Base-by-base conservation (phyloP, 73 alveolate genomes). In the Stentor roeselii region DNA sequence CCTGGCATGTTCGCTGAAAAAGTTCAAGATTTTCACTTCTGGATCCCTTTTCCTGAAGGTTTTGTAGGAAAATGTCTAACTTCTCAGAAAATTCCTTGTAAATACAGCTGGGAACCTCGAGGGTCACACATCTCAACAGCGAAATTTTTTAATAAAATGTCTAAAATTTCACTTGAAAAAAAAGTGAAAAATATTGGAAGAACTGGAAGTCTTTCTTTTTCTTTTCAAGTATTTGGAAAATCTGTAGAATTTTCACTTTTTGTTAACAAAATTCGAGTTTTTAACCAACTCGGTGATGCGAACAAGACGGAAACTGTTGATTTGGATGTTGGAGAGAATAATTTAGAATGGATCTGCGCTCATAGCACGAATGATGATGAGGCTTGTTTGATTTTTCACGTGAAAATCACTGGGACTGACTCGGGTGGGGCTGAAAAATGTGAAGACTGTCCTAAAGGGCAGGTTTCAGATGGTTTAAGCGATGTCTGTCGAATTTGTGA, bases 31-130 rank as follows among this genome's bases (percentile, higher is more conserved):
- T 67, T 30, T 2, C 15, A 36, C 34, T 32, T 27, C 34, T 67
- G 80, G 80, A 67, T n/a, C 41, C 21, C 37, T 30, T 27, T 67
- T 34, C 80, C 80, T 67, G 80, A 21, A 67, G 80, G 14, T 1
- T 67, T 67, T 67, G 50, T 27, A 67, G 14, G 21, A 27, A 15
- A 30, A 27, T 67, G 80, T 2, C 15, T 67, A 34, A 15, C 80
- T 30, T 30, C 80, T 21, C 15, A 67, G 11, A 21, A 21, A 15
- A 34, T 11, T 67, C 15, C 11, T 1, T 67, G 80, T 32, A 67
- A 40, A 36, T 50, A 50, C 21, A 21, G 80, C 80, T 67, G 80
- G 80, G 80, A 67, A 67, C 42, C 80, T 67, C 21, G 80, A 67
- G 80, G 80, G 80, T 27, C 80, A 27, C 41, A 67, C 2, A 30